phyloP scores from a whole-genome alignment of 1,284 basidiomycete genomes.

The Tylopilus sp. region DNA sequence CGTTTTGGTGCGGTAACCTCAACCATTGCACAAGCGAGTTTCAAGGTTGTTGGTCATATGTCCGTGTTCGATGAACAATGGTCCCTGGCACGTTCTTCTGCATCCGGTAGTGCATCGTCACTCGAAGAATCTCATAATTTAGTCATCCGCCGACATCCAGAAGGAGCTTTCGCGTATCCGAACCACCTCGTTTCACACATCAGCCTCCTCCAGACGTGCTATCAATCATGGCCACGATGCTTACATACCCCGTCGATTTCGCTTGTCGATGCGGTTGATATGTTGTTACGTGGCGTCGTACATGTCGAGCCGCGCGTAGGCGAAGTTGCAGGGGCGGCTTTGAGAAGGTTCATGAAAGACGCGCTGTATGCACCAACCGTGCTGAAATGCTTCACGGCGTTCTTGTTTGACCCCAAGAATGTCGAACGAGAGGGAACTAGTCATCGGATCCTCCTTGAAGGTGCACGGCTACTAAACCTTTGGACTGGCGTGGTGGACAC shows the following conservation, averaged over 20 bases:
- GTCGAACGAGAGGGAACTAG: constrained; percentile 68
- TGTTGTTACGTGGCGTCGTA: constrained; percentile 77
- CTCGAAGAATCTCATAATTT: constrained; percentile 69
- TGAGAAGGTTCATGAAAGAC: constrained; percentile 74
- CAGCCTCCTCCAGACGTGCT: constrained; percentile 72
- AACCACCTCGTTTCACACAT: constrained; percentile 62
- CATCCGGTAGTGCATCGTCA: constrained; percentile 41
- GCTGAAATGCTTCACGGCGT: constrained; percentile 67
- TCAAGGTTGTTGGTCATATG: constrained; percentile 70
- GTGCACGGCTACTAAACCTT: constrained; percentile 58
- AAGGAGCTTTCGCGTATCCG: constrained; percentile 72
- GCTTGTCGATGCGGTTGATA: constrained; percentile 67
- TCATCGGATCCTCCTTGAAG: constrained; percentile 62
- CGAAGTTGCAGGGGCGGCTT: constrained; percentile 64
- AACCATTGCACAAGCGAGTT: constrained; percentile 61
- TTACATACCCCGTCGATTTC: constrained; percentile 51
- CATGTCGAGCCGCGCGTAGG: constrained; percentile 80
- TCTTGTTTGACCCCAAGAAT: constrained; percentile 72
- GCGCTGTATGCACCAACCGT: constrained; percentile 56
- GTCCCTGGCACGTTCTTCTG: constrained; percentile 50
- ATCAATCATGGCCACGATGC: constrained; percentile 84
- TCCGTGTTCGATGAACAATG: constrained; percentile 85
- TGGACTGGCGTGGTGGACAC: constrained; percentile 76
- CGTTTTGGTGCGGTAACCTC: constrained; percentile 61
- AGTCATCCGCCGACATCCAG: constrained; percentile 64